A percentile compares a stretch with the other conserved stretches of the same genome.
phyloP scores from a whole-genome alignment of 495 filamentous ascomycete species.

The Hyaloscypha bicolor region DNA sequence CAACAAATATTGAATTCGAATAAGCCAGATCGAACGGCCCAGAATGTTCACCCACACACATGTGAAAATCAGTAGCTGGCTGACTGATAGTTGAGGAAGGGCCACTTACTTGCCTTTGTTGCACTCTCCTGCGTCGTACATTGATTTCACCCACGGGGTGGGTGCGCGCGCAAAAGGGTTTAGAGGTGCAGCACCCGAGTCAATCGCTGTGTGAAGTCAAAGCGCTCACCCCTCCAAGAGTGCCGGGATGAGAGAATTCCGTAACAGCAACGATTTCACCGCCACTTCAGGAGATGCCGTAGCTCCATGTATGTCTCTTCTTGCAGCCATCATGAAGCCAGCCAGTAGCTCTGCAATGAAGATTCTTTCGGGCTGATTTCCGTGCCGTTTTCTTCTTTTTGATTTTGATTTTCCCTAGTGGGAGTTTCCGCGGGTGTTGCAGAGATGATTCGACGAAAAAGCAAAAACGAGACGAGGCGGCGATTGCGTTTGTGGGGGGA shows the following conservation, averaged over 20 bases:
- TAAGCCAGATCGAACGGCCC: neutral
- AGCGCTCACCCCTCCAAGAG: neutral
- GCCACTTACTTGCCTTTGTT: neutral
- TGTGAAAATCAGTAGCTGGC: neutral
- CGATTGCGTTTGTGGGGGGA: slow-evolving; percentile 10
- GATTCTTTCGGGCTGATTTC: neutral
- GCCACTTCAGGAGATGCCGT: neutral
- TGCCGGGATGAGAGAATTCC: neutral
- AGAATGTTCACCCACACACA: neutral
- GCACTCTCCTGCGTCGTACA: slow-evolving; percentile 10
- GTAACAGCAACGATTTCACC: slow-evolving; percentile 2
- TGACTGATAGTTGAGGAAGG: neutral
- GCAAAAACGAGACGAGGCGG: slow-evolving; percentile 6
- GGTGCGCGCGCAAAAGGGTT: neutral
- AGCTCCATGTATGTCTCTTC: neutral
- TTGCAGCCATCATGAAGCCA: neutral
- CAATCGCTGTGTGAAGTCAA: no score
- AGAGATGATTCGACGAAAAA: slow-evolving; percentile 14
- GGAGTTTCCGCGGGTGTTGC: neutral
- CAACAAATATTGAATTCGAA: neutral
- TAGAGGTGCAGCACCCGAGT: neutral
- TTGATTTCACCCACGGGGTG: neutral
- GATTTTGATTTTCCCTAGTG: neutral
- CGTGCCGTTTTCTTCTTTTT: slow-evolving; percentile 6
- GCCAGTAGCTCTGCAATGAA: neutral